These are phyloP conservation scores for Sporothrix phasma DNA, from an alignment of 2,329 filamentous ascomycete species.

Conservation along the genomic window DNA sequence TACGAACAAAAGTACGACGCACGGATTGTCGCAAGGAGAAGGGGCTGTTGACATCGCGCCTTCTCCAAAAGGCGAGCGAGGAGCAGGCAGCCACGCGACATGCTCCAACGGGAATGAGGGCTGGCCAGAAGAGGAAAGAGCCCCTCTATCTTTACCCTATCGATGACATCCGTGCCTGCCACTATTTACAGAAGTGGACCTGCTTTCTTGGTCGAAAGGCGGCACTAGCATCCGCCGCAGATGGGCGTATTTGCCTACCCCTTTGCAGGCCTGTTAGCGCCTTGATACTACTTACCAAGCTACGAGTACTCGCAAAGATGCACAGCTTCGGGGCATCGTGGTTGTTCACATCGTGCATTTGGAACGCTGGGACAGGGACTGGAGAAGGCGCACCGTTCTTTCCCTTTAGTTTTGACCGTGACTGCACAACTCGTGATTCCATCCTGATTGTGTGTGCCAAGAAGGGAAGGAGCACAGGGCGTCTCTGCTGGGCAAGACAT, in stretches of 20 bases:
- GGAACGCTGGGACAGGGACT: neutral
- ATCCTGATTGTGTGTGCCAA: neutral
- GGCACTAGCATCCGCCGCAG: neutral
- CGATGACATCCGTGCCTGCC: neutral
- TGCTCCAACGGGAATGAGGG: no score
- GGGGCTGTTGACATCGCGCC: neutral
- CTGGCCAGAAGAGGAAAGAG: neutral
- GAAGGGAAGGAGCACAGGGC: neutral
- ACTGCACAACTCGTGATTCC: neutral
- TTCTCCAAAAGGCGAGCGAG: neutral
- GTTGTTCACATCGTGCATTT: neutral
- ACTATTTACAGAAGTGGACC: neutral
- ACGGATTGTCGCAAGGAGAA: neutral
- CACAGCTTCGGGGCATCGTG: neutral
- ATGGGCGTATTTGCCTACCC: neutral
- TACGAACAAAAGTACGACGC: no score
- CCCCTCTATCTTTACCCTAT: neutral
- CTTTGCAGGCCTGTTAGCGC: neutral
- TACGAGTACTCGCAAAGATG: no score
- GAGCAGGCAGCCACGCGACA: slow-evolving; percentile 5
- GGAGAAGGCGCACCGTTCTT: neutral
- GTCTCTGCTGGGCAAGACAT: neutral
- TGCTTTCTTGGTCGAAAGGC: neutral
- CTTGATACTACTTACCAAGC: neutral
- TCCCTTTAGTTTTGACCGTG: neutral